Evolutionary conservation across 441 rosid genomes (phyloP), one percentile per base, ranked within the genome.

Genomic region (Pelargonium fulgidum): DNA sequence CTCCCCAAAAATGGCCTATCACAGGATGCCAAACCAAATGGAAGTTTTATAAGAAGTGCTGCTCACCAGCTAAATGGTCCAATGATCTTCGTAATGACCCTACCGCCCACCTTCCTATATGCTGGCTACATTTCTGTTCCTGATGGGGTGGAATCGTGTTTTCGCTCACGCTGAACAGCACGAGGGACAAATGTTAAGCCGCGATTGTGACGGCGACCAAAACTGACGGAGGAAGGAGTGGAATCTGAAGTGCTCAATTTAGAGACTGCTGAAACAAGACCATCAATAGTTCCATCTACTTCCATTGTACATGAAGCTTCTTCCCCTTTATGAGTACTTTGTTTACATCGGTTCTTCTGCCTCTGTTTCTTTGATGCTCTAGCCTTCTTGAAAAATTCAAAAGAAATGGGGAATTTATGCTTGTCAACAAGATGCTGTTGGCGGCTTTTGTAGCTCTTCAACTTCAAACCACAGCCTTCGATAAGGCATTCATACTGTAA

Each of bases 401-500:
- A 93, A 1, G 99, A 84, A 61, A 83, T 77, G 20, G 97, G 96
- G 74, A 91, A 93, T 76, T 88, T 91, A 77, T 93, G 99, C 78
- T 87, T 93, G 83, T 91, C 99, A 45, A 87, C 76, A 66, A 93
- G 81, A 82, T 91, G 99, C 29, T 82, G 93, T 62, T 87, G 92
- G 80, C 99, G 81, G 58, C 85, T 77, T 77, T 86, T 89, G 80
- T 88, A 83, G 75, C 66, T 85, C 81, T 88, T 88, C 80, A 89
- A 89, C 81, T 87, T 91, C 79, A 86, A 52, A 61, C 82, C 93
- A 70, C 96, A 93, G 59, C 96, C 90, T 85, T 93, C 99, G 67
- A 93, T 97, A 36, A 93, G 82, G 79, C 99, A 91, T 70, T 93
- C 97, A 52, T 89, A 91, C 97, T 91, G 86, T 70, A 26, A 64